phyloP scores from a whole-genome alignment of 1,284 basidiomycete genomes.

The Neotropicomus parvogracilis region DNA sequence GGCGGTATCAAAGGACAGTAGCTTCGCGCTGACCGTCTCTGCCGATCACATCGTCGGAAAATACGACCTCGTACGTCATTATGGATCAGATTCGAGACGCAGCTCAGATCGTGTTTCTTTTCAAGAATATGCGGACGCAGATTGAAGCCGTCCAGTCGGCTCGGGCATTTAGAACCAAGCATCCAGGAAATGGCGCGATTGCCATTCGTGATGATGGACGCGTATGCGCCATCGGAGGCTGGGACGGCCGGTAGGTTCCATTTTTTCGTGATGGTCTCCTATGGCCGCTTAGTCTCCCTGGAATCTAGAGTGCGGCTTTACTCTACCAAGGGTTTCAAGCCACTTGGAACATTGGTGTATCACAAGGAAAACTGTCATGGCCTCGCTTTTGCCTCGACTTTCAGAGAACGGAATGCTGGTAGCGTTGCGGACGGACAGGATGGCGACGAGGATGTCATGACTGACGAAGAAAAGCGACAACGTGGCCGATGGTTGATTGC shows the following conservation, averaged over 20 bases:
- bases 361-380: slow-evolving; percentile 74
- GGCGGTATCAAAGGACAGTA: slow-evolving; percentile 58
- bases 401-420: neutral
- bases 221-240: slow-evolving; percentile 80
- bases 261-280: neutral
- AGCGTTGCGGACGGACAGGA: slow-evolving; percentile 19
- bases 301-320: slow-evolving; percentile 67
- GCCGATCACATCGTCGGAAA: slow-evolving; percentile 77
- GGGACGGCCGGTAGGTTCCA: slow-evolving; percentile 77
- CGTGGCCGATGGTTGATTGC: slow-evolving; percentile 67
- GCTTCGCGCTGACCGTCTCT: slow-evolving; percentile 73
- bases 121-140: slow-evolving; percentile 13
- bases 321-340: slow-evolving; percentile 70
- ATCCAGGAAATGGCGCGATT: slow-evolving; percentile 73
- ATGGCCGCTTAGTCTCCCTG: neutral
- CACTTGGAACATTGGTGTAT: slow-evolving; percentile 74
- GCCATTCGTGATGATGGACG: slow-evolving; percentile 72
- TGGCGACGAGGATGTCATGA: slow-evolving; percentile 43
- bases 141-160: slow-evolving; percentile 14
- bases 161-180: slow-evolving; percentile 57
- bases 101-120: neutral
- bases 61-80: slow-evolving; percentile 52
- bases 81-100: neutral
- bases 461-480: slow-evolving; percentile 46
- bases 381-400: slow-evolving; percentile 56